A percentile compares a stretch with the other conserved stretches of the same genome.
phyloP scores from a whole-genome alignment of 2,329 filamentous ascomycete species.

The Fusarium illudens region DNA sequence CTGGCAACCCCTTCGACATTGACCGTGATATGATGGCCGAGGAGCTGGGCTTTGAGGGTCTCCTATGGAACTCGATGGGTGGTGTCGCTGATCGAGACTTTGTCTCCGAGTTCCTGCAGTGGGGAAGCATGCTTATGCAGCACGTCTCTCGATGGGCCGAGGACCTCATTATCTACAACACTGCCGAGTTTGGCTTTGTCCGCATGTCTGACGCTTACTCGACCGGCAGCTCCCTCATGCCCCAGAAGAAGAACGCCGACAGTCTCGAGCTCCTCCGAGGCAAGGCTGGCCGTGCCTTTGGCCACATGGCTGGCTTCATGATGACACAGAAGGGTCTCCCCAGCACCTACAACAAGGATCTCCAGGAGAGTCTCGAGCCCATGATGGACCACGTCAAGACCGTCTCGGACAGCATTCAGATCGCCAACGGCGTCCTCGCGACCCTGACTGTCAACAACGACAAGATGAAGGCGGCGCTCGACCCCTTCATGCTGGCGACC shows the following conservation, averaged over 20 bases:
- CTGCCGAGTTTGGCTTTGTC: constrained; percentile 79
- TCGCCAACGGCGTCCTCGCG: constrained; percentile 80
- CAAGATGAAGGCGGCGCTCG: constrained; percentile 80
- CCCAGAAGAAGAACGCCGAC: constrained; percentile 73
- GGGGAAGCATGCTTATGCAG: constrained; percentile 79
- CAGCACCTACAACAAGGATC: constrained; percentile 88
- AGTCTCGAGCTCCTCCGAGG: constrained; percentile 75
- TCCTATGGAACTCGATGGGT: constrained; percentile 63
- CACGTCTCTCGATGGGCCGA: constrained; percentile 85
- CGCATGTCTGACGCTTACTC: constrained; percentile 80
- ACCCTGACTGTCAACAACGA: constrained; percentile 75
- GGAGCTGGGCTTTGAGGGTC: background rate
- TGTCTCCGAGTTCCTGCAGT: constrained; percentile 82
- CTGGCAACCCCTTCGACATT: background rate
- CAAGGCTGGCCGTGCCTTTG: constrained; percentile 79
- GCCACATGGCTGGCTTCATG: constrained; percentile 80
- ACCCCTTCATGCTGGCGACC: constrained; percentile 83
- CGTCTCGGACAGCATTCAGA: constrained; percentile 80
- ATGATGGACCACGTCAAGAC: constrained; percentile 87
- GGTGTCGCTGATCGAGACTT: constrained; percentile 83
- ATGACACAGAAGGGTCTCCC: constrained; percentile 76
- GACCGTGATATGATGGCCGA: background rate
- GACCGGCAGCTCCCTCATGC: constrained; percentile 80
- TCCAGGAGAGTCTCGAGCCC: constrained; percentile 89
- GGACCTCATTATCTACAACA: constrained; percentile 63